Evolutionary conservation across 192 early-diverging fungal species (phyloP), one percentile per base, ranked within the genome.

Genomic region (Podila clonocystis): DNA sequence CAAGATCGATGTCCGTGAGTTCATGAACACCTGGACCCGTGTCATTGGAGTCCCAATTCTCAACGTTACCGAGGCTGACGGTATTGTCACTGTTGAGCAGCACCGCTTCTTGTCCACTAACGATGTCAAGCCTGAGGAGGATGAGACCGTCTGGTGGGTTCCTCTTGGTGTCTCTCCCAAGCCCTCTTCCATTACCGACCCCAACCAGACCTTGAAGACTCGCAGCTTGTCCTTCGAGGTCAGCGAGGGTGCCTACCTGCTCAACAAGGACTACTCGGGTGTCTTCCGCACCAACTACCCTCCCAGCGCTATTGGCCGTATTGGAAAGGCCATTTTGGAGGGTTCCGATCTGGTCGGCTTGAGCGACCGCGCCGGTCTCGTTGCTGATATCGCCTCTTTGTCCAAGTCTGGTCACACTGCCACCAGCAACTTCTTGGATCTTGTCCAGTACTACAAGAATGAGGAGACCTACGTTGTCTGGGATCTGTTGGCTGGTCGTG

Each of bases 1-100:
- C 63, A 94, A 94, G 67, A 74, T 89, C 38, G 93, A 99, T 85
- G 94, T 96, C 34, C 87, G 87, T 12, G 68, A 89, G 60, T 93
- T 99, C 68, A 97, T 98, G 96, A 85, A 91, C 29, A 74, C 89
- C 49, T 99, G 97, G 97, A 97, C 95, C 60, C 86, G 85, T 65
- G 89, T 92, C 61, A 87, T 93, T 61, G 97, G 97, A 41, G 85
- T 89, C 82, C 96, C 96, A 26, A 88, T 97, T 30, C 69, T 98
- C 52, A 89, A 89, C 61, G 91, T 98, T 48, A 83, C 87, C 36
- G 87, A 91, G 48, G 75, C 76, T 28, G 86, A 90, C 34, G 83
- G 83, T 28, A 67, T 62, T 12, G 77, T 98, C 64, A 74, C 88
- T 29, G 84, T 99, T 38, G 84, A 83, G 48, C 97, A 99, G 82